These are phyloP conservation scores for Sclerotinia sclerotiorum DNA, from an alignment of 2,329 filamentous ascomycete genomes.

Conservation along the genomic window DNA sequence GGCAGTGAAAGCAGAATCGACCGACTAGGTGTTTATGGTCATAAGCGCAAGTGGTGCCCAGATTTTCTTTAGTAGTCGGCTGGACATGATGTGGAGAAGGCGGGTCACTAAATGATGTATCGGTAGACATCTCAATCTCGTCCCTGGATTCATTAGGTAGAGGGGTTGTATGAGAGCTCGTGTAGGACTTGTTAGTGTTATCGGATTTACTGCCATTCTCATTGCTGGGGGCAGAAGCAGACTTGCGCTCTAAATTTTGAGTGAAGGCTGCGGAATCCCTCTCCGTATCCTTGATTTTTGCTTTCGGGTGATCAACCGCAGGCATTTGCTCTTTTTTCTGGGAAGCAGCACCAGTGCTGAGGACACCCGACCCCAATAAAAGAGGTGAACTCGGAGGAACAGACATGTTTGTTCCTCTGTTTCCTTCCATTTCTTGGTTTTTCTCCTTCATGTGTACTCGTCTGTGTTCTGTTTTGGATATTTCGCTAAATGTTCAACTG, in stretches of 20 bases:
- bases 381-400: neutral
- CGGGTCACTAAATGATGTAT: neutral
- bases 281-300: too few relatives aligned
- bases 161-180: neutral
- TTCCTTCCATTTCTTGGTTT: neutral
- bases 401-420: neutral
- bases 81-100: neutral
- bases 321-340: neutral
- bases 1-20: slow-evolving; percentile 15
- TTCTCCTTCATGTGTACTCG: neutral
- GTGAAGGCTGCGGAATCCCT: neutral
- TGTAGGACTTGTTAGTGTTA: rapidly evolving
- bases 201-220: neutral
- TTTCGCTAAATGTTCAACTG: neutral
- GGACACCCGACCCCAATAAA: neutral
- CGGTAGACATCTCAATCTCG: too few relatives aligned
- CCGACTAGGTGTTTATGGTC: neutral
- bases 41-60: neutral
- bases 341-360: neutral
- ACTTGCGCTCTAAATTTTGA: neutral
- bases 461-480: neutral
- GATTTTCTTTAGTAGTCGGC: too few relatives aligned
- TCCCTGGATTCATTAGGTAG: neutral
- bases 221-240: rapidly evolving
- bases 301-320: neutral